Percentiles rank a stretch among this genome's conserved stretches.
phyloP scores from a whole-genome alignment of 768 basidiomycete species.

The Infundibulicybe gibba region DNA sequence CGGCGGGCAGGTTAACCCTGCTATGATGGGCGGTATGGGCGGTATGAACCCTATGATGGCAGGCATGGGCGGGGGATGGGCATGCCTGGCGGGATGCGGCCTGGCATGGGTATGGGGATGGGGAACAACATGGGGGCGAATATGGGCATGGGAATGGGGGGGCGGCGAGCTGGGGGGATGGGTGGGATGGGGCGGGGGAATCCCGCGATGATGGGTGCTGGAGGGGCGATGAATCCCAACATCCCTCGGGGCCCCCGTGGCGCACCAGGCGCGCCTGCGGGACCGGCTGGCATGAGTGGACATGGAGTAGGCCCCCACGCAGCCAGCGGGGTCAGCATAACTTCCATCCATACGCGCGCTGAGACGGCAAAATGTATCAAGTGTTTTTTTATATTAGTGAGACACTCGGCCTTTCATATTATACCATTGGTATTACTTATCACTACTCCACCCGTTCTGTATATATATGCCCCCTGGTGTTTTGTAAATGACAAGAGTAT shows the following conservation, averaged over 20 bases:
- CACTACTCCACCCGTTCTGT: too few relatives aligned
- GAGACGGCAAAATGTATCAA: constrained; percentile 1
- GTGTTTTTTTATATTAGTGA: too few relatives aligned
- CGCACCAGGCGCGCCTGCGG: constrained; percentile 24
- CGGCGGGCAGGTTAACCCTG: constrained; percentile 50
- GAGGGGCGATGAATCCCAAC: constrained; percentile 22
- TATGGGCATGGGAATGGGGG: constrained; percentile 32
- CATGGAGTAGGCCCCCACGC: constrained; percentile 68
- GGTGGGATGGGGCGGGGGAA: constrained; percentile 40
- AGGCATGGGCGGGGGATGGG: constrained; percentile 33
- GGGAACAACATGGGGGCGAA: constrained; percentile 31
- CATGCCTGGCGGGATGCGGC: constrained; percentile 22
- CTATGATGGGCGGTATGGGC: constrained; percentile 52
- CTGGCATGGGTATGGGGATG: constrained; percentile 40
- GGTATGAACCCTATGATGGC: constrained; percentile 36
- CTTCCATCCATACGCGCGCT: constrained; percentile 84
- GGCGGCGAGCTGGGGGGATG: constrained; percentile 36
- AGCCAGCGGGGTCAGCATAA: constrained; percentile 75
- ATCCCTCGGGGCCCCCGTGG: not conserved
- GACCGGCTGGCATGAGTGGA: constrained; percentile 41
- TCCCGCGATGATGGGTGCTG: constrained; percentile 33
- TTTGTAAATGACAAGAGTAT: too few relatives aligned
- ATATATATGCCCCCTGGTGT: too few relatives aligned
- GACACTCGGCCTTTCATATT: too few relatives aligned
- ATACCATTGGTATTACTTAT: too few relatives aligned